These are phyloP conservation scores for Globisporangium takayamanum DNA, from an alignment of 352 stramenopile genomes.

Conservation along the genomic window DNA sequence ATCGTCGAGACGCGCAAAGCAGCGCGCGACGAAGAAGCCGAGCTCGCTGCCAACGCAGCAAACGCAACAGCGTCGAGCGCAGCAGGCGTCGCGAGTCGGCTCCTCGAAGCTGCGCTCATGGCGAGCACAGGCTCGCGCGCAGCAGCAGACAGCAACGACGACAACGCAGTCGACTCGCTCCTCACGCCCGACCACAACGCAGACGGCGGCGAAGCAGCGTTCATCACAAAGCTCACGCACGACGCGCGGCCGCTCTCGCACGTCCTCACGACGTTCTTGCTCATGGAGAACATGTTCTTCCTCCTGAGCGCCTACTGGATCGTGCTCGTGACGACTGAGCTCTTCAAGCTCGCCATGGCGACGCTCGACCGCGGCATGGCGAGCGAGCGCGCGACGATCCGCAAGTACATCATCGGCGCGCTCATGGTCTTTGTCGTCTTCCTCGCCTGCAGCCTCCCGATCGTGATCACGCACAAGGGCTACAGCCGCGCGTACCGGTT, in stretches of 20 bases:
- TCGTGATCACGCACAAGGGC: constrained; percentile 37
- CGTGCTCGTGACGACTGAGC: constrained; percentile 40
- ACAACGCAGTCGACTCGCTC: constrained; percentile 11
- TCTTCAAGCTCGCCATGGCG: constrained; percentile 56
- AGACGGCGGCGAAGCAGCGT: constrained; percentile 51
- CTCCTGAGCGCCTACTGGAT: constrained; percentile 67
- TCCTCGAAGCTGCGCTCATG: constrained; percentile 1
- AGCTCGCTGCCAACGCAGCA: constrained; percentile 10
- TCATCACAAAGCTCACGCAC: constrained; percentile 56
- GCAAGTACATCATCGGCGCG: constrained; percentile 33
- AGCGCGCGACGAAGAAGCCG: background rate
- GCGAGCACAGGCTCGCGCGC: background rate
- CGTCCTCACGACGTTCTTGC: constrained; percentile 35
- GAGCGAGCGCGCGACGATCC: constrained; percentile 44
- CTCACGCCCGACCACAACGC: constrained; percentile 34
- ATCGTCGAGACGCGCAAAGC: constrained; percentile 22
- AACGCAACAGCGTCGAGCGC: constrained; percentile 14
- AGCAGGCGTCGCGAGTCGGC: background rate
- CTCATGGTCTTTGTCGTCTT: constrained; percentile 29
- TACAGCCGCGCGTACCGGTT: constrained; percentile 48
- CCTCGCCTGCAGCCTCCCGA: constrained; percentile 23
- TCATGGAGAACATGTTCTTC: constrained; percentile 59
- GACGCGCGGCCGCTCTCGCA: constrained; percentile 29
- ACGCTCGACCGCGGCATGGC: constrained; percentile 45
- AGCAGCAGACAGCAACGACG: constrained; percentile 8